These are phyloP conservation scores for Suillus weaverae DNA, from an alignment of 768 basidiomycete species.

Conservation along the genomic window DNA sequence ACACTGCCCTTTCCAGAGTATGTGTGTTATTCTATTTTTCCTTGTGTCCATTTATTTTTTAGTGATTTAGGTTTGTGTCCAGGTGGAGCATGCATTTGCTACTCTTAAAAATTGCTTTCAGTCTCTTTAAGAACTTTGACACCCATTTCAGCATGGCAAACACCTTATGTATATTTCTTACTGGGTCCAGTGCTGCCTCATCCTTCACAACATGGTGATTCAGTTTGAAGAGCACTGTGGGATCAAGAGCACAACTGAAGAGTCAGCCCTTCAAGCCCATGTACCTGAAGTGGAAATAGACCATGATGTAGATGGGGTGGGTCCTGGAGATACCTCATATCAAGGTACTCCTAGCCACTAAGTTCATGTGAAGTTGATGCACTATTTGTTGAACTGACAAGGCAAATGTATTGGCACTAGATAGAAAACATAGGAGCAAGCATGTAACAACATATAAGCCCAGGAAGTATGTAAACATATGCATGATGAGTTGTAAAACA, in stretches of 20 bases:
- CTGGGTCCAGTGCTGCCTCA: slow-evolving; percentile 1
- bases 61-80: too few relatives aligned
- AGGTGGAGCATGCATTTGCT: too few relatives aligned
- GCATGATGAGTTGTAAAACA: too few relatives aligned
- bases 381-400: too few relatives aligned
- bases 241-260: background rate
- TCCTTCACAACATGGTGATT: slow-evolving; percentile 7
- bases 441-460: too few relatives aligned
- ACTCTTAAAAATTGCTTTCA: too few relatives aligned
- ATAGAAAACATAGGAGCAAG: background rate
- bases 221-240: background rate
- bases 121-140: too few relatives aligned
- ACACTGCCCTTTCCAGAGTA: too few relatives aligned
- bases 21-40: too few relatives aligned
- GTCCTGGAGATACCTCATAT: too few relatives aligned
- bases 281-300: background rate
- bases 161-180: background rate
- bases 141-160: too few relatives aligned
- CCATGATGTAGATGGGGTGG: background rate
- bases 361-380: background rate
- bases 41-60: too few relatives aligned
- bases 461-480: background rate
- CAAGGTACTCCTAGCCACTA: background rate
- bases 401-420: background rate
- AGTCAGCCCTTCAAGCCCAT: background rate